Percentiles rank a stretch among this genome's conserved stretches.
These are phyloP conservation scores for Globisporangium orthogonon DNA, from an alignment of 352 stramenopile species.

Conservation along the genomic window DNA sequence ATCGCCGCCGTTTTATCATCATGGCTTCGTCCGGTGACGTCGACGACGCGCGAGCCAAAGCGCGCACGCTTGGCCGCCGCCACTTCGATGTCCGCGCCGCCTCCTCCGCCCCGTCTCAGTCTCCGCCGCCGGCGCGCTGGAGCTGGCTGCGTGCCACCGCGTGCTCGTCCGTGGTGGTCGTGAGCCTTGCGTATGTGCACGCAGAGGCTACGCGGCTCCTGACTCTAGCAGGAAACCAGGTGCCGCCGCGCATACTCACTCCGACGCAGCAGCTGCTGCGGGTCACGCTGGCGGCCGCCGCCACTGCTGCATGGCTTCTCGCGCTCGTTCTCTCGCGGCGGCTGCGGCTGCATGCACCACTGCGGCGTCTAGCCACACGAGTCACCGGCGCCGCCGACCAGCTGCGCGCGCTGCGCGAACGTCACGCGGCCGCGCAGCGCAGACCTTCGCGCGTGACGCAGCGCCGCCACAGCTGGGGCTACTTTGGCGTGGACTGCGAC, in stretches of 20 bases:
- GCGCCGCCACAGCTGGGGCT: conserved; percentile 19
- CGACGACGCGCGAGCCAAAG: not conserved
- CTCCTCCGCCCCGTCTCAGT: not conserved
- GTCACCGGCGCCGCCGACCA: conserved; percentile 17
- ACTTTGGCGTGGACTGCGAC: conserved; percentile 27
- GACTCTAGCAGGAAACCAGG: not conserved
- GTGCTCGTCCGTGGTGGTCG: conserved; percentile 61
- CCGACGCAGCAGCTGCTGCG: conserved; percentile 15
- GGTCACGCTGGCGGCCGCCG: conserved; percentile 34
- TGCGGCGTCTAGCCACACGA: conserved; percentile 25
- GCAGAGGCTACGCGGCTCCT: conserved; percentile 37
- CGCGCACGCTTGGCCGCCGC: not conserved
- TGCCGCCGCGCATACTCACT: not conserved
- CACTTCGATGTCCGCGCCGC: not conserved
- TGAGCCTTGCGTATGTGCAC: conserved; percentile 69
- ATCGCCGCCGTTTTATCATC: too few species aligned
- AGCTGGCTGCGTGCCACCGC: conserved; percentile 69
- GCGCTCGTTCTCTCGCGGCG: conserved; percentile 38
- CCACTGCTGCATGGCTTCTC: conserved; percentile 34
- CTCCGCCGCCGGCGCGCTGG: conserved; percentile 27
- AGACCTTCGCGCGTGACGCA: conserved; percentile 8
- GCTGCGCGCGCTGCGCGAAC: conserved; percentile 13
- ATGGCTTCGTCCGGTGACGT: not conserved
- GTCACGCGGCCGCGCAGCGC: conserved; percentile 6
- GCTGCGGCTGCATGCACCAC: conserved; percentile 40